These are phyloP conservation scores for Chalciporus sp. DNA, from an alignment of 1,284 basidiomycete genomes.

Conservation along the genomic window DNA sequence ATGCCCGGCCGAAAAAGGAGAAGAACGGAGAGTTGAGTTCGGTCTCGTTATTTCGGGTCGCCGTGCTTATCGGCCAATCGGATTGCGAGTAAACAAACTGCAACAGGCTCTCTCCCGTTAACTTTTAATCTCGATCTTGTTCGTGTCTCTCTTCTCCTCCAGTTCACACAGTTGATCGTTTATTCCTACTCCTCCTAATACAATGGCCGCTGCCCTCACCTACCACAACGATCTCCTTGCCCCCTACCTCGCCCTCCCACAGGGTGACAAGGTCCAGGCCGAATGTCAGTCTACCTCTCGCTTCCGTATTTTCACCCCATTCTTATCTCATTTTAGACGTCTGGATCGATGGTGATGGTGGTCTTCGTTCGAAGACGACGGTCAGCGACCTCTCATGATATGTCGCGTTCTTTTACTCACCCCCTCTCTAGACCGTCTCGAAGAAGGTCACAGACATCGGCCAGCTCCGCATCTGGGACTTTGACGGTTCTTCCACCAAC, in stretches of 20 bases:
- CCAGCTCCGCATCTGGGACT: slow-evolving; percentile 96
- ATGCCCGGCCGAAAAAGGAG: slow-evolving; percentile 13
- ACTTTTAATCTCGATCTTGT: slow-evolving; percentile 18
- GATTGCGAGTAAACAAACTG: slow-evolving; percentile 23
- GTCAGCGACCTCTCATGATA: slow-evolving; percentile 36
- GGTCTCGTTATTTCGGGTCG: neutral
- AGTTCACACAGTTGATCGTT: neutral
- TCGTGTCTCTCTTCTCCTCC: neutral
- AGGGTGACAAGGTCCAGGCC: slow-evolving; percentile 89
- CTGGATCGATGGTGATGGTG: slow-evolving; percentile 93
- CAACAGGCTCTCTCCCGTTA: slow-evolving; percentile 20
- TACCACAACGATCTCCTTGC: slow-evolving; percentile 86
- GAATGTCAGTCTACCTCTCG: slow-evolving; percentile 65
- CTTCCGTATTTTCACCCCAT: slow-evolving; percentile 15
- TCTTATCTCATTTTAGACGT: slow-evolving; percentile 61
- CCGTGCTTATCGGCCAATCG: slow-evolving; percentile 37
- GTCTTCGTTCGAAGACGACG: slow-evolving; percentile 93
- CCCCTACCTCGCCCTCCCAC: slow-evolving; percentile 83
- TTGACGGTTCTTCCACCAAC: slow-evolving; percentile 97
- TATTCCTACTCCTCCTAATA: neutral
- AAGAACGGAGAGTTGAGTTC: neutral
- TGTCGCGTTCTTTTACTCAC: slow-evolving; percentile 27
- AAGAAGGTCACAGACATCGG: slow-evolving; percentile 85
- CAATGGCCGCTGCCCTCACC: slow-evolving; percentile 29
- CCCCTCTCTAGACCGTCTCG: slow-evolving; percentile 64